phyloP scores from a whole-genome alignment of 2,329 filamentous ascomycete genomes.

The Orbilia quercus region DNA sequence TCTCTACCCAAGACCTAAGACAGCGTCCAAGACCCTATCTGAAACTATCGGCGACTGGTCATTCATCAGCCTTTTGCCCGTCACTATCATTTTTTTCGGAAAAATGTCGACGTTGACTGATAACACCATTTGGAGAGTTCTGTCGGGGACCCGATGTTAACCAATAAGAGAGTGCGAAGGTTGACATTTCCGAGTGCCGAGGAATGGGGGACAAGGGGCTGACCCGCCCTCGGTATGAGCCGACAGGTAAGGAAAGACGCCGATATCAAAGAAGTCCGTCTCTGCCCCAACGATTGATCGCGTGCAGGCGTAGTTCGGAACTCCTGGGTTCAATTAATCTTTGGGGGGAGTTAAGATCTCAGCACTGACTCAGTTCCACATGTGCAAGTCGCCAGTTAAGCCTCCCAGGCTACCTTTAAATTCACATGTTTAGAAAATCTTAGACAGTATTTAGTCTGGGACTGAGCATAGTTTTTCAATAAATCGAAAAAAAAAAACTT shows the following conservation, averaged over 20 bases:
- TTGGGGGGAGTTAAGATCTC: too few relatives aligned
- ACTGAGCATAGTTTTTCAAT: too few relatives aligned
- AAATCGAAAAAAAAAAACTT: too few relatives aligned
- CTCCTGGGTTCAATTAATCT: background rate
- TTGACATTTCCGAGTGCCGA: conserved; percentile 54
- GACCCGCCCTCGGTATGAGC: conserved; percentile 30
- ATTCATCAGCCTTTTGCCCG: conserved; percentile 5
- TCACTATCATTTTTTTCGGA: conserved; percentile 14
- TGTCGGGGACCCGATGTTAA: conserved; percentile 13
- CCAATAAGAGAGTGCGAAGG: conserved; percentile 22
- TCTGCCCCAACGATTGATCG: background rate
- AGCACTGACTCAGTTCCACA: background rate
- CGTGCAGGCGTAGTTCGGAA: conserved; percentile 28
- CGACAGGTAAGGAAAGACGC: conserved; percentile 34
- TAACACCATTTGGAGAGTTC: conserved; percentile 36
- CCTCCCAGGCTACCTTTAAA: conserved; percentile 23
- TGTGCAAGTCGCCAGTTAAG: conserved; percentile 31
- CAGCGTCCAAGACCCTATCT: conserved; percentile 32
- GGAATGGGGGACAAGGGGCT: conserved; percentile 11
- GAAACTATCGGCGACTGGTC: conserved; percentile 43
- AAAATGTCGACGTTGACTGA: conserved; percentile 32
- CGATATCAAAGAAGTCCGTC: conserved; percentile 7
- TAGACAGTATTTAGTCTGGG: conserved; percentile 34
- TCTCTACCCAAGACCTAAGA: conserved; percentile 20
- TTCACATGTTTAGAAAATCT: conserved; percentile 15